Evolutionary conservation across 495 filamentous ascomycete species (phyloP), one percentile per base, ranked within the genome.

Genomic region (Daldinia vernicosa): DNA sequence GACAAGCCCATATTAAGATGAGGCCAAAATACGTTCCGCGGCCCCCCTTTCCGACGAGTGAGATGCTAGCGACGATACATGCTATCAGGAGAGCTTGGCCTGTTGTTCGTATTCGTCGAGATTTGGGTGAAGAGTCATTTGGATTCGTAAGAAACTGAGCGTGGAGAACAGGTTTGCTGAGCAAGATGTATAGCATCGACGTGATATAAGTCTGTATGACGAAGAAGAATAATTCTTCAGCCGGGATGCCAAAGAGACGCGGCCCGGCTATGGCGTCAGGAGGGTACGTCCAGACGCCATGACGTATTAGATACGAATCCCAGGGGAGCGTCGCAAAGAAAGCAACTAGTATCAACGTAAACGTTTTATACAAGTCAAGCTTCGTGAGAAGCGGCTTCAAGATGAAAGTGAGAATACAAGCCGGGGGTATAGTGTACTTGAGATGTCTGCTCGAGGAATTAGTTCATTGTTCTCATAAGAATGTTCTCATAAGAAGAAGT

Each of bases 181-280:
- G 69, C 3, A 92, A 77, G 8, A 88, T 79, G 74, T 92, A 92
- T 24, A 91, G 71, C 30, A 91, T 75, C 3, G 85, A 84, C 5
- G 90, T 91, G 74, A 84, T 89, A 74, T 91, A 92, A 6, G 90
- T 92, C 75, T 92, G 90, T 33, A 92, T 85, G n/a, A 91, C 75
- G 76, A 92, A 92, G 82, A 92, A 92, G 78, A 91, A 91, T 24
- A 91, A 66, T 70, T 92, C 90, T 74, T 92, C 90, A 3, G 83
- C 67, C 0, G 90, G 90, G 54, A 92, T 88, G 6, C 74, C 74
- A 71, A 86, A 86, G 19, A 91, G 75, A 1, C 79, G 86, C 15
- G 79, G 82, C 1, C 90, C 90, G 39, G 88, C 52, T 19, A 91
- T 82, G 6, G 82, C 89, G 47, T 84, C 77, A 9, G 81, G 73